Percentiles rank a stretch among this genome's conserved stretches.
Conservation (phyloP, 1,284 basidiomycete genomes). For the Naganishia liquefaciens region DNA sequence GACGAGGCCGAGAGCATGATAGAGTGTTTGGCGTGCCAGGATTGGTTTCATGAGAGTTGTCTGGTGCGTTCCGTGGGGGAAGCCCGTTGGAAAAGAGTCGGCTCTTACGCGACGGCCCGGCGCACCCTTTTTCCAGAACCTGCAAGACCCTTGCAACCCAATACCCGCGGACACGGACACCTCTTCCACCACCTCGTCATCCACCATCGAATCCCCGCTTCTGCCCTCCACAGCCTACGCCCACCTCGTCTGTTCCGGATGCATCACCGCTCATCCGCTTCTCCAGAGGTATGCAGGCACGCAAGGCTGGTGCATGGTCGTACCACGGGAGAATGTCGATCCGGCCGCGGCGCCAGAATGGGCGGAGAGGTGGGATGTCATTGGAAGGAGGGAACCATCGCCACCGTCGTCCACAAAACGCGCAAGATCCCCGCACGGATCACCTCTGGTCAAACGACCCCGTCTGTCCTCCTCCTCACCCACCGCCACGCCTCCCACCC, state of each 20-base stretch:
- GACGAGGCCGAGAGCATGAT: constrained; percentile 53
- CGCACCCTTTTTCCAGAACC: constrained; percentile 3
- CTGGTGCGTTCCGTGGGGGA: constrained; percentile 7
- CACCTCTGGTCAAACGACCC: background rate
- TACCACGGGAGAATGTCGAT: constrained; percentile 34
- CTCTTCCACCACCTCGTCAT: constrained; percentile 4
- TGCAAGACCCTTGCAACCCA: constrained; percentile 29
- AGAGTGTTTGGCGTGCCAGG: constrained; percentile 50
- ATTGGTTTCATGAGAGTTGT: constrained; percentile 41
- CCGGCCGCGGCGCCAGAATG: background rate
- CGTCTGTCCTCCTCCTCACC: background rate
- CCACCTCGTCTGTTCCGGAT: constrained; percentile 47
- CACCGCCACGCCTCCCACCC: background rate
- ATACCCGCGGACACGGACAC: background rate
- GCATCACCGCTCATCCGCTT: constrained; percentile 37
- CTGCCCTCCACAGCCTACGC: constrained; percentile 50
- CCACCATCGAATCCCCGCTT: constrained; percentile 37
- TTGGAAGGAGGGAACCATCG: too few species aligned
- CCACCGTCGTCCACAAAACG: too few species aligned
- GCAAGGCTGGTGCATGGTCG: constrained; percentile 49
- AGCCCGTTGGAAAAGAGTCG: background rate
- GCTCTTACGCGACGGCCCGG: background rate
- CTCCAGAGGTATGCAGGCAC: constrained; percentile 40
- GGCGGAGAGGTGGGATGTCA: constrained; percentile 12
- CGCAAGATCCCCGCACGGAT: too few species aligned